Evolutionary conservation across 257 asterid genomes (phyloP), one percentile per base, ranked within the genome.

Genomic region (Craterostigma plantagineum): DNA sequence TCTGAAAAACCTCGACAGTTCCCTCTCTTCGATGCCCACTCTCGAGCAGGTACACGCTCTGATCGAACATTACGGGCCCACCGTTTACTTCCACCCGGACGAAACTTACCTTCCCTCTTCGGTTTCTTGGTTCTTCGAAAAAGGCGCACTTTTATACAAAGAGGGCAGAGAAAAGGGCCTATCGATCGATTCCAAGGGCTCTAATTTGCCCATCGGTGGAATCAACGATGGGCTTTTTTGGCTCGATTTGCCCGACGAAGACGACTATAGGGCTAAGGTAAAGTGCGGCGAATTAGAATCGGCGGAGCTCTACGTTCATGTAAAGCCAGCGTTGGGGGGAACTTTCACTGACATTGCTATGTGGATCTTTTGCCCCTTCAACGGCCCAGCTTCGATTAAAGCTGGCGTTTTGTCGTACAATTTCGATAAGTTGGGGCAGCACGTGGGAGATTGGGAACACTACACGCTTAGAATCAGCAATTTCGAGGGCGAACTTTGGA

Each of bases 381-480:
- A 46, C 8, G 50, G 50, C 7, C 50, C 50, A 3, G 50, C 38
- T 10, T 23, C 50, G 15, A 13, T 46, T 7, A 46, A 46, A 18
- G 15, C 34, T 3, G 50, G 50, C 7, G 16, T 46, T 36, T 12
- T 46, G 15, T 23, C 13, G 11, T 12, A 9, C 14, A 2, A 11
- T 27, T 70, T 87, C 42, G 51, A 67, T 38, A 82, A 76, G 56
- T 58, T 82, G 10, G 98, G 98, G 16, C 86, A 66, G 64, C 98
- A 87, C 58, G 91, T 82, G 12, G 92, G 95, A 9, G 98, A 87
- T 27, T 87, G 98, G 98, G 98, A 87, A 58, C 98, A 87, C 51
- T 75, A 76, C 60, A 82, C 98, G 36, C 81, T 87, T 50, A 72
- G 93, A 49, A 51, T 87, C 11, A 74, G 83, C 62, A 87, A 87